These are phyloP conservation scores for Nemania sp. DNA, from an alignment of 2,329 filamentous ascomycete species.

Conservation along the genomic window DNA sequence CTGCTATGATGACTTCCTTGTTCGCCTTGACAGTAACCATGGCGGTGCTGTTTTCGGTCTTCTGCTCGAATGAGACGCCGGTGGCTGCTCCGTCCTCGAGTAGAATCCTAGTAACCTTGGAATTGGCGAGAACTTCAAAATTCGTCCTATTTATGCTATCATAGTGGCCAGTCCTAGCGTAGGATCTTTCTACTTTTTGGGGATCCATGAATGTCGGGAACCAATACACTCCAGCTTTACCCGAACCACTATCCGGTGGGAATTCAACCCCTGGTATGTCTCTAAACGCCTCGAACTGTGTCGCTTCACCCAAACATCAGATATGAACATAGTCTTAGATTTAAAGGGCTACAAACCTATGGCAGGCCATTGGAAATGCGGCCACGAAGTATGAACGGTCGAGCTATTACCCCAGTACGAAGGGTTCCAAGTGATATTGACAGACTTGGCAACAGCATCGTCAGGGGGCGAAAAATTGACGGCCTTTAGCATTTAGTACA, in stretches of 20 bases:
- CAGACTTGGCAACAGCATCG: slow-evolving; percentile 41
- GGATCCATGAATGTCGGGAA: slow-evolving; percentile 58
- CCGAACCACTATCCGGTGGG: slow-evolving; percentile 55
- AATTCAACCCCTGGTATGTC: slow-evolving; percentile 56
- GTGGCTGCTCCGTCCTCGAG: slow-evolving; percentile 48
- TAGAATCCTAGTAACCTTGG: slow-evolving; percentile 49
- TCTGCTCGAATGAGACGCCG: slow-evolving; percentile 50
- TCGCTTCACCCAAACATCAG: slow-evolving; percentile 35
- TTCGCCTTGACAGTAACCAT: slow-evolving; percentile 47
- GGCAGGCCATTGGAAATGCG: slow-evolving; percentile 55
- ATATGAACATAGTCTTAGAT: neutral
- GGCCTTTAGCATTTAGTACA: slow-evolving; percentile 27
- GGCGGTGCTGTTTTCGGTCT: slow-evolving; percentile 35
- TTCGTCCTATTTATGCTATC: slow-evolving; percentile 48
- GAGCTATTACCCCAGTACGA: slow-evolving; percentile 55
- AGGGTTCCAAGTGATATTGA: slow-evolving; percentile 52
- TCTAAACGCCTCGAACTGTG: slow-evolving; percentile 53
- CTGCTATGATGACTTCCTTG: slow-evolving; percentile 59
- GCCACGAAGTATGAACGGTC: slow-evolving; percentile 55
- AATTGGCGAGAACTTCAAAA: slow-evolving; percentile 50
- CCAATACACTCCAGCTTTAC: slow-evolving; percentile 57
- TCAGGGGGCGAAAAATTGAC: slow-evolving; percentile 45
- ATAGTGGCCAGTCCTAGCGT: slow-evolving; percentile 55
- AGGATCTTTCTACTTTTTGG: slow-evolving; percentile 52
- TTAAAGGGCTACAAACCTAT: slow-evolving; percentile 33